These are phyloP conservation scores for Ophiorrhiza pumila DNA, from an alignment of 257 asterid genomes.

Conservation along the genomic window DNA sequence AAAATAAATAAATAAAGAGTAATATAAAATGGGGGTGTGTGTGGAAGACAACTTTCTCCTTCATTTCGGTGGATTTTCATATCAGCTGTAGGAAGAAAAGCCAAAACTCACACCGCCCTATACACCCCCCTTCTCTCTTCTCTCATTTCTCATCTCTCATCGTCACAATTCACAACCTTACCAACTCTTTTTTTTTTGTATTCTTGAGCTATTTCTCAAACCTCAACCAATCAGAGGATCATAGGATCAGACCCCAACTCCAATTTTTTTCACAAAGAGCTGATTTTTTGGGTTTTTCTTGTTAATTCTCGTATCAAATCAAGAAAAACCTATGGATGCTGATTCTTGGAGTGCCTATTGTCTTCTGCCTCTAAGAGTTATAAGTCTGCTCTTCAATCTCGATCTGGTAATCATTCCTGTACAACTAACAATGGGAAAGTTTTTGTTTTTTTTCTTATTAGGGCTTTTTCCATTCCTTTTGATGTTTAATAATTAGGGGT, in stretches of 20 bases:
- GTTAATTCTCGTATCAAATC: constrained; percentile 11
- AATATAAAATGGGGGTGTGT: constrained; percentile 11
- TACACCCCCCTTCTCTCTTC: constrained; percentile 6
- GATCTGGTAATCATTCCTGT: constrained; percentile 55
- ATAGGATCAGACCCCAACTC: constrained; percentile 13
- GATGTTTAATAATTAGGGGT: not conserved
- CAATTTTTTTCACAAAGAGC: not conserved
- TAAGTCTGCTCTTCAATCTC: constrained; percentile 80
- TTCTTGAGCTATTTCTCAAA: constrained; percentile 10
- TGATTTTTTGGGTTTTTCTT: not conserved
- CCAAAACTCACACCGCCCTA: constrained; percentile 3
- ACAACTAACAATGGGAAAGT: not conserved
- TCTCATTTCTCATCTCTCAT: constrained; percentile 24
- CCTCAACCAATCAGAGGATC: constrained; percentile 22
- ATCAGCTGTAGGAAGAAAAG: constrained; percentile 33
- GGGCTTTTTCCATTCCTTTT: too few species aligned
- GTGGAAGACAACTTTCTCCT: constrained; percentile 27
- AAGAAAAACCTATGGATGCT: constrained; percentile 61
- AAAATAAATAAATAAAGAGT: constrained; percentile 12
- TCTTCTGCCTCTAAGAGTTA: constrained; percentile 75
- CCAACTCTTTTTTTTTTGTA: too few species aligned
- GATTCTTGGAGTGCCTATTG: constrained; percentile 84
- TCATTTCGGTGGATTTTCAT: constrained; percentile 54
- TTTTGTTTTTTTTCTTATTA: not conserved
- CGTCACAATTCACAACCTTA: constrained; percentile 21